Evolutionary conservation across 768 basidiomycete genomes (phyloP).

Genomic region (Lactarius hengduanensis): DNA sequence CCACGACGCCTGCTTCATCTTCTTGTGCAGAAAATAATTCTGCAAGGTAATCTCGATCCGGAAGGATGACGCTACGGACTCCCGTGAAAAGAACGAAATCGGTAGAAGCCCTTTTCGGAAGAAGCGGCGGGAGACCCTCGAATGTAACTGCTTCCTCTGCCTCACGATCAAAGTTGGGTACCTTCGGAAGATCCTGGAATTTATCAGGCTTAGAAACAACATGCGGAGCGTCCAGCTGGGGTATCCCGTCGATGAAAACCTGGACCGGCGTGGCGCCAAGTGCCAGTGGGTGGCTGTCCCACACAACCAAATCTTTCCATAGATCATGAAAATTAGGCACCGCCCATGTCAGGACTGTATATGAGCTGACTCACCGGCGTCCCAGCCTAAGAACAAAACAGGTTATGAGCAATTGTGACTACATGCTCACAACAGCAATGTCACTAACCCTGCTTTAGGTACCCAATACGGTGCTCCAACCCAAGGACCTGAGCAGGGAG

Average conservation of each 20-base stretch:
- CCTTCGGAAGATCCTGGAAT: slow-evolving; percentile 53
- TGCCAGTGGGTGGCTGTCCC: slow-evolving; percentile 76
- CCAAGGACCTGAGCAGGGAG: slow-evolving; percentile 72
- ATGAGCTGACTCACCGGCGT: slow-evolving; percentile 49
- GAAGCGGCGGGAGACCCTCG: slow-evolving; percentile 66
- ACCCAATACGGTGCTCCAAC: slow-evolving; percentile 73
- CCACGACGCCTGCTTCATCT: slow-evolving; percentile 40
- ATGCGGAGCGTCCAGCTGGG: slow-evolving; percentile 55
- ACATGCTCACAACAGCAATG: slow-evolving; percentile 55
- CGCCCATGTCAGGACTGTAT: not conserved
- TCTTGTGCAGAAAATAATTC: slow-evolving; percentile 34
- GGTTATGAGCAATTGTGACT: not conserved
- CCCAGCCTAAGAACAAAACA: slow-evolving; percentile 49
- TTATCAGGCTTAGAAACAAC: slow-evolving; percentile 51
- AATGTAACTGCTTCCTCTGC: slow-evolving; percentile 51
- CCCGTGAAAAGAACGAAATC: slow-evolving; percentile 61
- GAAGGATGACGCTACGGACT: slow-evolving; percentile 51
- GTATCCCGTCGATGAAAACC: slow-evolving; percentile 85
- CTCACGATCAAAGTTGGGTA: slow-evolving; percentile 62
- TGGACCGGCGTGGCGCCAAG: slow-evolving; percentile 80
- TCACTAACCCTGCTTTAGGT: slow-evolving; percentile 55
- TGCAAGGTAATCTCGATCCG: slow-evolving; percentile 35
- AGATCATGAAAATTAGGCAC: slow-evolving; percentile 57
- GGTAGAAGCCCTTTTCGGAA: slow-evolving; percentile 38
- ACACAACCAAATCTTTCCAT: slow-evolving; percentile 60